Evolutionary conservation across 1,139 yeast genomes (phyloP), one percentile per base, ranked within the genome.

Genomic region (Blastobotrys illinoisensis): DNA sequence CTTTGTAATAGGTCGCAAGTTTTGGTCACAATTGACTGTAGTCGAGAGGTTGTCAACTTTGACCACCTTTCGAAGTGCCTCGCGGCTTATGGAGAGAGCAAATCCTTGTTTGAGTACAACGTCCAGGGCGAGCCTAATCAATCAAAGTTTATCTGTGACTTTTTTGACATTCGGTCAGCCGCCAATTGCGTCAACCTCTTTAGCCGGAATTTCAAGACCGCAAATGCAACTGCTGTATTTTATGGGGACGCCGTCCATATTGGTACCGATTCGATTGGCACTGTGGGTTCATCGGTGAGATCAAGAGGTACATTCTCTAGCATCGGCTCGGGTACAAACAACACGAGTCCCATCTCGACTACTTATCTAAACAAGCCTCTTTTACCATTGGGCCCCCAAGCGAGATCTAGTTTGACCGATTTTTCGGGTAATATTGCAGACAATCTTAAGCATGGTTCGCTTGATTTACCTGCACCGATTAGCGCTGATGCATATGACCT

Each of bases 131-230:
- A 21, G 14, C 26, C 40, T 11, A 32, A 19, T 9, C 26, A 36
- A 24, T 6, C 16, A 32, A 32, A 32, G 26, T 67, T 65, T 48
- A 53, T 63, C 26, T 71, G 76, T 52, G 70, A 68, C n/a, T 74
- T 62, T 58, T 71, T 59, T 55, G 76, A 74, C 54, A 59, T 71
- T 36, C 64, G 75, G 43, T 64, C 69, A 18, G 68, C 75, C 60
- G 62, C 54, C 40, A 51, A 49, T 52, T 47, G 52, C 43, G 2
- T 55, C 56, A 1, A 52, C 59, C 16, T 53, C 60, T 47, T 36
- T 16, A 24, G 43, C 23, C 24, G 23, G 9, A 24, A 47, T 19
- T 28, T 48, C 47, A 24, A 18, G 52, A 49, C 48, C 40, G 21
- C 44, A 28, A 14, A 44, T 40, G n/a, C 46, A 45, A 43, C 23